Evolutionary conservation across 345 rosid species (phyloP), one percentile per base, ranked within the genome.

Genomic region (Pelargonium nanum): DNA sequence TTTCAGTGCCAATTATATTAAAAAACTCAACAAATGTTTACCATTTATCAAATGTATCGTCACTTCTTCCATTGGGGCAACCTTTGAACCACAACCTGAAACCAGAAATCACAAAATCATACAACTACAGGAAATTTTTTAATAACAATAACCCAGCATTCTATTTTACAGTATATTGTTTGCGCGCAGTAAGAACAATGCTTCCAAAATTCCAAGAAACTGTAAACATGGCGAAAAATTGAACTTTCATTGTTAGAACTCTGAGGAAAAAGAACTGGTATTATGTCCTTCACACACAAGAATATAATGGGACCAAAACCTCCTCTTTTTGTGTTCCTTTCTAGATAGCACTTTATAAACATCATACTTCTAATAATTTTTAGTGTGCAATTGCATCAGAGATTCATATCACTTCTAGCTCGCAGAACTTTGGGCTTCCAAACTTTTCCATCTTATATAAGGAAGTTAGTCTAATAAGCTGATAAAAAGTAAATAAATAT

Each of bases 1-100:
- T n/a, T n/a, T n/a, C n/a, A n/a, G n/a, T n/a, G n/a, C n/a, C n/a
- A n/a, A n/a, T n/a, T n/a, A n/a, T n/a, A n/a, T n/a, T n/a, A n/a
- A n/a, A n/a, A n/a, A n/a, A n/a, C n/a, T n/a, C n/a, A n/a, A n/a
- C n/a, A n/a, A n/a, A n/a, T n/a, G n/a, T n/a, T n/a, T n/a, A n/a
- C n/a, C n/a, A n/a, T n/a, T n/a, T n/a, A n/a, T n/a, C n/a, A n/a
- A n/a, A n/a, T n/a, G n/a, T n/a, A n/a, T n/a, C n/a, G n/a, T 83
- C 73, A 86, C 72, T 91, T 86, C 81, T 84, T 91, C 96, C 98
- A 80, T 55, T 91, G 98, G 19, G 96, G 98, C 53, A 91, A 61
- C 76, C 88, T 80, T 68, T 83, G 94, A 51, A 88, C 90, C 19
- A 84, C 88, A 70, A 88, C 91, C 95, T 88, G 71, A 40, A 70